These are phyloP conservation scores for Striga hermonthica DNA, from an alignment of 305 asterid genomes.

Conservation along the genomic window DNA sequence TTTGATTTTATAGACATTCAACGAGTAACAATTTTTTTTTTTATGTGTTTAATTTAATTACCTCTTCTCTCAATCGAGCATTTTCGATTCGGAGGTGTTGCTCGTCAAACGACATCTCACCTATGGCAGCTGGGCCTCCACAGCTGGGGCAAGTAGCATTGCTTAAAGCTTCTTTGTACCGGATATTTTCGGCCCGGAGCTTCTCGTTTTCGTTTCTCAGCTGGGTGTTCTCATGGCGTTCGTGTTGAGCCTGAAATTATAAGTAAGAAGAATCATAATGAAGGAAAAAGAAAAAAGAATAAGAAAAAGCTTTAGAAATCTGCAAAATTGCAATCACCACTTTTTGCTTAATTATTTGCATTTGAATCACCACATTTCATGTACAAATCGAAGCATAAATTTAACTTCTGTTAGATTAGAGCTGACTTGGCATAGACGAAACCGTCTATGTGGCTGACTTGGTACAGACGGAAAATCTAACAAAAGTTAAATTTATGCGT, in stretches of 20 bases:
- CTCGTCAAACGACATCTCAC: constrained; percentile 94
- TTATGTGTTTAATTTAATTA: constrained; percentile 25
- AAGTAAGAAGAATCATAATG: neutral
- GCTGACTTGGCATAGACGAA: no score
- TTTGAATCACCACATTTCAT: no score
- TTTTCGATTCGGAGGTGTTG: constrained; percentile 89
- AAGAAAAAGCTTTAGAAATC: no score
- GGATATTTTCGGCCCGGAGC: constrained; percentile 79
- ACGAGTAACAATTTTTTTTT: no score
- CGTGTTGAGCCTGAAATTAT: constrained; percentile 71
- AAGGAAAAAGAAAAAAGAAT: no score
- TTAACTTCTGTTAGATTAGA: no score
- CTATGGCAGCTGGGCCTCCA: constrained; percentile 91
- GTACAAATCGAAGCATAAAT: no score
- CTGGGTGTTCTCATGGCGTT: constrained; percentile 75
- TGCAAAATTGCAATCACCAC: no score
- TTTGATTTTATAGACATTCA: neutral
- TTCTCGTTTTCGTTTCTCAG: constrained; percentile 79
- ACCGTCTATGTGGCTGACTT: no score
- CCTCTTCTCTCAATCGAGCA: constrained; percentile 91
- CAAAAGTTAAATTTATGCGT: no score
- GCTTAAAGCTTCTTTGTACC: constrained; percentile 78
- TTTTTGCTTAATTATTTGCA: no score
- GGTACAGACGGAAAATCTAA: no score
- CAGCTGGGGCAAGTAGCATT: constrained; percentile 89